Conservation (phyloP, 2,329 filamentous ascomycete genomes). For the Sporothrix schenckii region DNA sequence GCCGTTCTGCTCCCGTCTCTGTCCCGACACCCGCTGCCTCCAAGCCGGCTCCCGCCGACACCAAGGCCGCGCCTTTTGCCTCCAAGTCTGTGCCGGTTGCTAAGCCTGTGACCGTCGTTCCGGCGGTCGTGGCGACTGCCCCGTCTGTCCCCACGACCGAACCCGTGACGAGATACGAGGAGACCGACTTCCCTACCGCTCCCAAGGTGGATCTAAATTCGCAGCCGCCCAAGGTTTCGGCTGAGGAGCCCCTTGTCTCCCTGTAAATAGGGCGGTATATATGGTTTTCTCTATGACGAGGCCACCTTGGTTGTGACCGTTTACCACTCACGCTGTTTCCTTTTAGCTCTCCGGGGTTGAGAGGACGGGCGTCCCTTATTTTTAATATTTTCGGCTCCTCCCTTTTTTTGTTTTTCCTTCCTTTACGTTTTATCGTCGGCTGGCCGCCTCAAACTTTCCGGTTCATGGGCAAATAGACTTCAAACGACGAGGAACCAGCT, state of each 20-base stretch:
- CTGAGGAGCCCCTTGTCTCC: conserved; percentile 38
- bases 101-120: background rate
- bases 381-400: conserved; percentile 1
- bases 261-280: conserved; percentile 27
- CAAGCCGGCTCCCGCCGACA: background rate
- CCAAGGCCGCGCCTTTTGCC: too few relatives aligned
- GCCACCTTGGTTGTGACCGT: background rate
- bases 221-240: conserved; percentile 34
- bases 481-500: conserved; percentile 33
- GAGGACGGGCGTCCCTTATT: too few relatives aligned
- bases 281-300: background rate
- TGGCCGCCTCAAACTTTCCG: conserved; percentile 32
- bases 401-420: background rate
- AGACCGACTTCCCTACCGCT: conserved; percentile 54
- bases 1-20: conserved; percentile 50
- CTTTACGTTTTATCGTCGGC: conserved; percentile 29
- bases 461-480: conserved; percentile 34
- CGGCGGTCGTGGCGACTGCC: conserved; percentile 22
- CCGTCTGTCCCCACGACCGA: conserved; percentile 31
- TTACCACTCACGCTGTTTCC: background rate
- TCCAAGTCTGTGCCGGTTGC: conserved; percentile 5
- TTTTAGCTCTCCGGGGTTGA: background rate
- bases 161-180: conserved; percentile 43
- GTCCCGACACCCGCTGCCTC: conserved; percentile 44
- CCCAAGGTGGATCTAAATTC: conserved; percentile 53